Conservation (phyloP, 129 eudicot genomes). For the Flaveria trinervia region DNA sequence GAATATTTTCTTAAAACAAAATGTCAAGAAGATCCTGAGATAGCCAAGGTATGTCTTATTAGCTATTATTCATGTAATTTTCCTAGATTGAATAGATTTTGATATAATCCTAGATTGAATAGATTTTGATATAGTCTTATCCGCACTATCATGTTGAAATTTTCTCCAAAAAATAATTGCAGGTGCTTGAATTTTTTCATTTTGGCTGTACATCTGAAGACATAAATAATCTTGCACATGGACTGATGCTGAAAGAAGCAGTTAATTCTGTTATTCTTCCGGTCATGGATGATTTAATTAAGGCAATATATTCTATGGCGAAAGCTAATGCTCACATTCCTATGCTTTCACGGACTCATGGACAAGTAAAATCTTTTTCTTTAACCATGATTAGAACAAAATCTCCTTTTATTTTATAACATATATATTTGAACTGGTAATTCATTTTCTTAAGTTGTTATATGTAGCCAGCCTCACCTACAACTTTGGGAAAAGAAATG, state of each 20-base stretch:
- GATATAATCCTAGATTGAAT: not conserved
- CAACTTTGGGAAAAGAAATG: slow-evolving; percentile 97
- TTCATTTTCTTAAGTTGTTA: slow-evolving; percentile 3
- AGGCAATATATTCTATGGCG: slow-evolving; percentile 58
- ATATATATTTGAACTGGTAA: not conserved
- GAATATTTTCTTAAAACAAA: slow-evolving; percentile 87
- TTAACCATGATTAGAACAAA: not conserved
- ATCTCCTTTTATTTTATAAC: not conserved
- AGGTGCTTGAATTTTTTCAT: slow-evolving; percentile 97
- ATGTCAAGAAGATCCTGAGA: slow-evolving; percentile 87
- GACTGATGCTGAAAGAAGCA: slow-evolving; percentile 85
- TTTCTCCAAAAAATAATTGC: slow-evolving; percentile 2
- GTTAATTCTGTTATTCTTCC: slow-evolving; percentile 61
- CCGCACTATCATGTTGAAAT: slow-evolving; percentile 5
- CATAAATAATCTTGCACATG: slow-evolving; percentile 94
- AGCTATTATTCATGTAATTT: slow-evolving; percentile 6
- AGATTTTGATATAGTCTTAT: slow-evolving; percentile 9
- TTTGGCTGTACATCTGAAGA: slow-evolving; percentile 98
- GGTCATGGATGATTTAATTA: slow-evolving; percentile 70
- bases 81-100: not conserved
- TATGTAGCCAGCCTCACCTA: slow-evolving; percentile 92
- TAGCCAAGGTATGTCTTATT: slow-evolving; percentile 56
- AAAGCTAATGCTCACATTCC: slow-evolving; percentile 68
- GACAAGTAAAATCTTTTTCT: slow-evolving; percentile 59
- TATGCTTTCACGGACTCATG: slow-evolving; percentile 98